Conservation (phyloP, 352 stramenopile species). For the Globisporangium cylindrosporum region DNA sequence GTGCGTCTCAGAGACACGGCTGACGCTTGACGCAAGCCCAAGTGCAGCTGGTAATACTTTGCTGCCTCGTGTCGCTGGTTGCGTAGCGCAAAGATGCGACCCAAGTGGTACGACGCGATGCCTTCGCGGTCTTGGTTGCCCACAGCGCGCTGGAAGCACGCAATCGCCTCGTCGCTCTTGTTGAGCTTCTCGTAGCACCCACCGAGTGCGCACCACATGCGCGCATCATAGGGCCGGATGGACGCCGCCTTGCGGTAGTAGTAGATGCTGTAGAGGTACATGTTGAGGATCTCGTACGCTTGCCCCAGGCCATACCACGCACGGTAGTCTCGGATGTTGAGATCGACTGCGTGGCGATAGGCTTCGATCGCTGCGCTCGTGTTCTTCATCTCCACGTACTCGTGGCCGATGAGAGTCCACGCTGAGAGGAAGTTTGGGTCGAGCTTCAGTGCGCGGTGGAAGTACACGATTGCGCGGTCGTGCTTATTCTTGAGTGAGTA, state of each 20-base stretch:
- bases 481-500: conserved; percentile 92
- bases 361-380: conserved; percentile 95
- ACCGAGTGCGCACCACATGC: conserved; percentile 98
- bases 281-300: conserved; percentile 98
- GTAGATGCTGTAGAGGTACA: conserved; percentile 98
- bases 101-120: conserved; percentile 70
- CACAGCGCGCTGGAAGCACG: conserved; percentile 74
- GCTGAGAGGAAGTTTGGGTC: conserved; percentile 94
- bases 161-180: conserved; percentile 66
- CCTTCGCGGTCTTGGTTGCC: conserved; percentile 75
- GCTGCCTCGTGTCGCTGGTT: conserved; percentile 55
- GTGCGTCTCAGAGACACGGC: background rate
- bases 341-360: conserved; percentile 92
- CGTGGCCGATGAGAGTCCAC: conserved; percentile 98
- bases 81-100: conserved; percentile 48
- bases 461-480: conserved; percentile 97
- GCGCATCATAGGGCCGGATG: conserved; percentile 94
- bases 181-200: conserved; percentile 77
- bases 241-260: conserved; percentile 97
- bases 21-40: conserved; percentile 41
- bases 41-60: conserved; percentile 72
- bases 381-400: conserved; percentile 99
- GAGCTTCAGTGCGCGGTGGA: conserved; percentile 94
- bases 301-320: conserved; percentile 98
- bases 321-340: conserved; percentile 94